These are phyloP conservation scores for Stephania yunnanensis DNA, from an alignment of 164 flowering plant genomes.

Conservation along the genomic window DNA sequence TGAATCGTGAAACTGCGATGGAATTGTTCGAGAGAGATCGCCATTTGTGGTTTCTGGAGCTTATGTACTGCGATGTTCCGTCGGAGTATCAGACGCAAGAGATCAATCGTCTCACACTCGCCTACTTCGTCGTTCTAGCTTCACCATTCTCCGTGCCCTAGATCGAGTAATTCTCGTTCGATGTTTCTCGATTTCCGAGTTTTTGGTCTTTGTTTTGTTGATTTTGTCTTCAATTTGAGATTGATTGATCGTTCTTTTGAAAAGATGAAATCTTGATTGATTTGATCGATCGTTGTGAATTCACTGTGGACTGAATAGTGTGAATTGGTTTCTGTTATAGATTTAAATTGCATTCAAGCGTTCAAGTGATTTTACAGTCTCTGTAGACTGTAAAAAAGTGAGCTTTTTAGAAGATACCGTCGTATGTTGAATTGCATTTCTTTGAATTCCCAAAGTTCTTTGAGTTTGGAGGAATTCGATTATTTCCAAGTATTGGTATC, in stretches of 20 bases:
- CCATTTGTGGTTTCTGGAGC: constrained; percentile 52
- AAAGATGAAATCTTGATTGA: background rate
- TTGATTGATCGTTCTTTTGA: background rate
- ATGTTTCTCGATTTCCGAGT: background rate
- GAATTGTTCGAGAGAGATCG: constrained; percentile 49
- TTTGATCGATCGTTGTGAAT: background rate
- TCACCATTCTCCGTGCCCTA: constrained; percentile 62
- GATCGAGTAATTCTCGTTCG: constrained; percentile 35
- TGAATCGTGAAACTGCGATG: constrained; percentile 12
- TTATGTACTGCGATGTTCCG: constrained; percentile 69
- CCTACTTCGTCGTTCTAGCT: constrained; percentile 81
- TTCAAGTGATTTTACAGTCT: background rate
- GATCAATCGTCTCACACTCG: constrained; percentile 88
- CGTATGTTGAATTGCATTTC: too few species aligned
- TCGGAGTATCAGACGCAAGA: constrained; percentile 65
- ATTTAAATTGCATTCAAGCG: background rate
- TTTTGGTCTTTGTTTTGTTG: background rate
- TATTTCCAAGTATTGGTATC: background rate
- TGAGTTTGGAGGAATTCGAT: too few species aligned
- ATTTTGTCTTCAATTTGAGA: too few species aligned
- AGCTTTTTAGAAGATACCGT: too few species aligned
- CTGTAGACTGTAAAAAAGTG: too few species aligned
- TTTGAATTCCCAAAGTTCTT: too few species aligned
- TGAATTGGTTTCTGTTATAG: background rate
- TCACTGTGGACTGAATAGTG: too few species aligned